Conservation (phyloP, 139 green algal species). For the Edaphochlamys debaryana region DNA sequence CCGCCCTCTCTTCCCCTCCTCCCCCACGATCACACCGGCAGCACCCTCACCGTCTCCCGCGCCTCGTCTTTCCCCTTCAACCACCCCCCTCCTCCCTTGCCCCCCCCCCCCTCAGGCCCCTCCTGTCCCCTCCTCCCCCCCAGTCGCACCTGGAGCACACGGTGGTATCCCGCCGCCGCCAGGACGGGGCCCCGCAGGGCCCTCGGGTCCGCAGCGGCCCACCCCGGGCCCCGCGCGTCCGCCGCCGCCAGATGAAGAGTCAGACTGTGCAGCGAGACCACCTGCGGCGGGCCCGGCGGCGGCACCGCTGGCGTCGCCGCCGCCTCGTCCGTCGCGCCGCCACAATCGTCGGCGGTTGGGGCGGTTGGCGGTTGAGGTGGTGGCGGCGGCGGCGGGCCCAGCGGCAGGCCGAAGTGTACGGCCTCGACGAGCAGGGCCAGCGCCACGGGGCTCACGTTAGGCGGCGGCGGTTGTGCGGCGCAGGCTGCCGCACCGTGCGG, state of each 20-base stretch:
- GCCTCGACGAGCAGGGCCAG: conserved; percentile 41
- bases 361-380: conserved; percentile 1
- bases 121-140: no score
- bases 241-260: conserved; percentile 59
- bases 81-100: no score
- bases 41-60: no score
- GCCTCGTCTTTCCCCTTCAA: no score
- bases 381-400: not conserved
- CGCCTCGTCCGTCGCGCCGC: not conserved
- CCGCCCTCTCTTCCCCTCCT: no score
- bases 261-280: conserved; percentile 57
- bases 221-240: conserved; percentile 40
- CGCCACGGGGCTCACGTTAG: conserved; percentile 29
- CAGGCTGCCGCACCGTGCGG: not conserved
- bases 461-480: not conserved
- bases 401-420: conserved; percentile 2
- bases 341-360: conserved; percentile 1
- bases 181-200: conserved; percentile 35
- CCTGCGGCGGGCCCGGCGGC: no score
- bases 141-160: conserved; percentile 39
- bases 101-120: no score
- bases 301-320: not conserved
- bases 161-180: conserved; percentile 37
- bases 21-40: no score
- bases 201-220: not conserved